Base-by-base conservation (phyloP, 345 rosid species). In the Physaria fendleri region DNA sequence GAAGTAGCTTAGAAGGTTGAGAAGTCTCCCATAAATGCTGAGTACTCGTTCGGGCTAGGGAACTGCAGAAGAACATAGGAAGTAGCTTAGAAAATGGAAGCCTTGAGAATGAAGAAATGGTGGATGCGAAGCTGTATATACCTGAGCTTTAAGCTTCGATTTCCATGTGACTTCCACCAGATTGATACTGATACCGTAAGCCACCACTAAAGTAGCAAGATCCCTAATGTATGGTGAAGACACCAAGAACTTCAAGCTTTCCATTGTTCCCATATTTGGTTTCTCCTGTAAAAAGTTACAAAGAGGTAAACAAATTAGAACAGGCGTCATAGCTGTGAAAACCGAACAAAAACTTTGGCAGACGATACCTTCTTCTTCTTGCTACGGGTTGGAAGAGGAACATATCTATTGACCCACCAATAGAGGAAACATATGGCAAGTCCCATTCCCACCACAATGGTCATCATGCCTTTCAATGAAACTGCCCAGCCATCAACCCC, bases 401-500 rank as follows among this genome's bases (percentile, higher is more conserved):
- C 96, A 21, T n/a, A 79, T 12, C 55, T 65, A 72, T 92, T 88
- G 70, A 81, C 96, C 96, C 98, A 92, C 98, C 98, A 92, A 71
- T 92, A 92, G 14, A 81, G 72, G 61, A 75, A 74, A 74, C 96
- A 92, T 15, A 92, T 92, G 24, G 78, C 67, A 1, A 88, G 77
- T 35, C 98, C 98, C 95, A 88, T 79, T 54, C 78, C 49, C n/a
- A 92, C 96, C 32, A 91, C 98, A 49, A 92, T 88, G 66, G 85
- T 85, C 98, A 92, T 92, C 98, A 92, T 92, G 23, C 69, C 98
- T 72, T 84, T 88, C 73, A 92, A 79, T 55, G 98, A 88, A 71
- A 92, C 45, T 14, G 98, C 96, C 98, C 98, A 92, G 15, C 98
- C 98, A 70, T 92, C 98, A 56, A 92, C 96, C 62, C 98, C 96